Conservation (phyloP, 495 filamentous ascomycete genomes). For the Hypoxylon trugodes region DNA sequence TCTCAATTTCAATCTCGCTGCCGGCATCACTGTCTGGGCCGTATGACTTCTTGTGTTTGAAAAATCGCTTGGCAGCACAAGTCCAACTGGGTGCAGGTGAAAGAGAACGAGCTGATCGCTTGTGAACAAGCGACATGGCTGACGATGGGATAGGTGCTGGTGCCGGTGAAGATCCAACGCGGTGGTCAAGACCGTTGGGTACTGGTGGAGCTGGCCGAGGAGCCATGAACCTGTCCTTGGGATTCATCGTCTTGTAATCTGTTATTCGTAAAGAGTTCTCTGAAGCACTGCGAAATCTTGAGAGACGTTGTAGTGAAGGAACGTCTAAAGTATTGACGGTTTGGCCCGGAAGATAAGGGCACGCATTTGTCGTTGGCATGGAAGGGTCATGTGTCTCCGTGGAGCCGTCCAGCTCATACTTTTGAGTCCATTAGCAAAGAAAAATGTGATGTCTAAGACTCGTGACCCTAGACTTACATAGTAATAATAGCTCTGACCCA, state of each 20-base stretch:
- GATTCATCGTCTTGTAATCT: conserved; percentile 77
- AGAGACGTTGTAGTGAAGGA: conserved; percentile 70
- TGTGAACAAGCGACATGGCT: conserved; percentile 56
- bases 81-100: conserved; percentile 58
- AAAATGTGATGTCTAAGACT: conserved; percentile 20
- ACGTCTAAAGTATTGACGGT: conserved; percentile 83
- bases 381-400: conserved; percentile 75
- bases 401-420: conserved; percentile 84
- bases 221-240: conserved; percentile 75
- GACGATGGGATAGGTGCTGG: too few relatives aligned
- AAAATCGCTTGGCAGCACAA: conserved; percentile 52
- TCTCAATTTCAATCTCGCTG: conserved; percentile 38
- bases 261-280: conserved; percentile 56
- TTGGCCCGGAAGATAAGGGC: conserved; percentile 87
- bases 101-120: conserved; percentile 55
- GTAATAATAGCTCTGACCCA: conserved; percentile 95
- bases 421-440: conserved; percentile 28
- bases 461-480: conserved; percentile 67
- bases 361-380: conserved; percentile 76
- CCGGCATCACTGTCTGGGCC: conserved; percentile 27
- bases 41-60: conserved; percentile 45
- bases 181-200: conserved; percentile 53
- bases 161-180: conserved; percentile 63
- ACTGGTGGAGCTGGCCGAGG: conserved; percentile 66
- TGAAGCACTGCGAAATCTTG: conserved; percentile 59